phyloP scores from a whole-genome alignment of 768 basidiomycete genomes.

The Mycena rosella region DNA sequence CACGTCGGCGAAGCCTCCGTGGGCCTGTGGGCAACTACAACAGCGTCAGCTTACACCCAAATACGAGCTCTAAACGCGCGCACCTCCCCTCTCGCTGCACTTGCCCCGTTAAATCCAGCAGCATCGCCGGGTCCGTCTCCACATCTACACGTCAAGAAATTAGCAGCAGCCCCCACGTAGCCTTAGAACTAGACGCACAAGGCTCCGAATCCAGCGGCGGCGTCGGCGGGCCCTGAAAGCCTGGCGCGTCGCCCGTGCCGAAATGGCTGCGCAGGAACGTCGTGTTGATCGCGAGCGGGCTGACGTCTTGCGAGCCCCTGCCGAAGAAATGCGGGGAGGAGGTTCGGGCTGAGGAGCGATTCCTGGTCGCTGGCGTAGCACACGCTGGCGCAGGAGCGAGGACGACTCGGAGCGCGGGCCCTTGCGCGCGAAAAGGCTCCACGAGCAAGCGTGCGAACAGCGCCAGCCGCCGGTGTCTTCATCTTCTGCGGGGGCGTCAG shows the following conservation, averaged over 20 bases:
- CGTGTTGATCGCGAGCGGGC: constrained; percentile 34
- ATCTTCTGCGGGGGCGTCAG: constrained; percentile 36
- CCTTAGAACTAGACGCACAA: neutral
- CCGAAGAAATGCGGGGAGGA: constrained; percentile 53
- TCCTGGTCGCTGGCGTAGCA: constrained; percentile 36
- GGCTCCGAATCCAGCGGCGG: constrained; percentile 35
- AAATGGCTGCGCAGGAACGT: constrained; percentile 27
- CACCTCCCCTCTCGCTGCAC: constrained; percentile 46
- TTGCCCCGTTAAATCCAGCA: constrained; percentile 50
- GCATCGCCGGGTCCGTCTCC: constrained; percentile 26
- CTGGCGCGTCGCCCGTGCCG: constrained; percentile 6
- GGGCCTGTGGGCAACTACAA: constrained; percentile 48
- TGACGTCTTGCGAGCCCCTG: constrained; percentile 32
- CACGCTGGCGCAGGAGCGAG: constrained; percentile 45
- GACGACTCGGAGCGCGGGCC: constrained; percentile 53
- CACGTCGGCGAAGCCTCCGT: constrained; percentile 60
- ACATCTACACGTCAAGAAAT: constrained; percentile 14
- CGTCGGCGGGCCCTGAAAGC: constrained; percentile 34
- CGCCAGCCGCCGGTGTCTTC: constrained; percentile 40
- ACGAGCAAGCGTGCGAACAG: constrained; percentile 47
- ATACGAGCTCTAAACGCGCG: neutral
- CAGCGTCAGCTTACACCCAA: constrained; percentile 22
- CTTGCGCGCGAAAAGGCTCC: constrained; percentile 56
- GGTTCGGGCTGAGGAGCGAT: constrained; percentile 50
- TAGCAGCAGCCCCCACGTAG: neutral